Percentiles rank a stretch among this genome's conserved stretches.
Evolutionary conservation across 2,329 filamentous ascomycete species (phyloP).

Genomic region (Tolypocladium tundrense): DNA sequence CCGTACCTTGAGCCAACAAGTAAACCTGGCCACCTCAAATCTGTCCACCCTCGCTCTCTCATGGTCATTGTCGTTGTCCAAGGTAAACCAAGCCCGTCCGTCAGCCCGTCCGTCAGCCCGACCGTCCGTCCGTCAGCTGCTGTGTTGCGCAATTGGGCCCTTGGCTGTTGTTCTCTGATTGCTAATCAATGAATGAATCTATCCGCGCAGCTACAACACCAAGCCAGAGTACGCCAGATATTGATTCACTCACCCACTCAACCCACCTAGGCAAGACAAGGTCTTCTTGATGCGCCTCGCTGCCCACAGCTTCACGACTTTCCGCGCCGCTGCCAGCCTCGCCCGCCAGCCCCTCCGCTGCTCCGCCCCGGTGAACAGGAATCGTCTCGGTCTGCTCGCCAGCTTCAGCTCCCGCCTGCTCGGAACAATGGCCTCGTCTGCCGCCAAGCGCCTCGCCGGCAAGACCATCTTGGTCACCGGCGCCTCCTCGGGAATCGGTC

Average conservation of each 20-base stretch:
- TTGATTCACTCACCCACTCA: neutral
- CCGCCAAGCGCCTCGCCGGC: constrained; percentile 75
- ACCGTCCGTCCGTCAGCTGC: no score
- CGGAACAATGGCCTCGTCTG: constrained; percentile 36
- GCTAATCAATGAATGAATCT: neutral
- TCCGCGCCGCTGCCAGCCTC: neutral
- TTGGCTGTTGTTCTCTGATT: neutral
- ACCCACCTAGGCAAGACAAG: neutral
- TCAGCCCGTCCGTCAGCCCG: no score
- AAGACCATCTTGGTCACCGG: constrained; percentile 91
- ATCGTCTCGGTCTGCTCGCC: neutral
- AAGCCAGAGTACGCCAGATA: neutral
- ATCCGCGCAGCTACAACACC: neutral
- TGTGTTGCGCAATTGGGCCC: no score
- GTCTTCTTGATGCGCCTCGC: neutral
- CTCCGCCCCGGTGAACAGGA: neutral
- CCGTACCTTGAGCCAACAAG: neutral
- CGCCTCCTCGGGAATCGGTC: constrained; percentile 86
- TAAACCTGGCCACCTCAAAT: neutral
- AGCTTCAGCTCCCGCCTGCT: neutral
- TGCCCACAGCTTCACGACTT: neutral
- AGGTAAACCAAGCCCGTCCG: no score
- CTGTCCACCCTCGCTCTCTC: no score
- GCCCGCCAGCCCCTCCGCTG: neutral
- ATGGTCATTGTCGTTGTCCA: no score